Evolutionary conservation across 169 alveolate genomes (phyloP), one percentile per base, ranked within the genome.

Genomic region (Plasmodium blacklocki): DNA sequence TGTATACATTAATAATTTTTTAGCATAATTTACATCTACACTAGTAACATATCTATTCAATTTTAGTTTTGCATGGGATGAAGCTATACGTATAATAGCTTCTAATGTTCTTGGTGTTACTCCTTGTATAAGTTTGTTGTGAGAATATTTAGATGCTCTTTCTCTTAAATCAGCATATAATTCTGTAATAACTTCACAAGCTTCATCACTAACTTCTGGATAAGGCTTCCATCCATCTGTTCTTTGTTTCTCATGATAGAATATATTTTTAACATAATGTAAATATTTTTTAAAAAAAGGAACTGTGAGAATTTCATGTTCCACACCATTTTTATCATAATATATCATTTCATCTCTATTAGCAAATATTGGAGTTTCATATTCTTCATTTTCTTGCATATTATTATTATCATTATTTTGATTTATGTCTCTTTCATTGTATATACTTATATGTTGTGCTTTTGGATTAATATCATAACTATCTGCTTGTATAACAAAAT

Each of bases 31-130:
- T 19, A 95, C 97, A 66, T 94, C 94, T 19, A 95, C 96, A 29
- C 88, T 67, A 39, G 95, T 93, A 9, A 96, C 96, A 93, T 93
- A 95, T 26, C 95, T 94, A 43, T 92, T 88, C 83, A 96, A 78
- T 74, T 94, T 92, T 71, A 96, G 86, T 88, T 96, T 96, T 32
- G 98, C 95, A 70, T 95, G 97, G 39, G 98, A 97, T 7, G 97
- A 95, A 3, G 98, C 96, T 11, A 96, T 93, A 29, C 98, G 96
- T 32, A 96, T 93, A 54, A 94, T 93, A 7, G 98, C 98, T 89
- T 96, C 98, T 63, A 96, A 93, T 7, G 98, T 95, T 72, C 98
- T 92, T 15, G 96, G 96, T 9, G 96, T 88, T 29, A 93, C 96
- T 14, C 94, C 90, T 75, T 93, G 96, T 50, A 92, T 92, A 29